Evolutionary conservation across 352 stramenopile species (phyloP), one percentile per base, ranked within the genome.

Genomic region (Globisporangium recalcitrans): DNA sequence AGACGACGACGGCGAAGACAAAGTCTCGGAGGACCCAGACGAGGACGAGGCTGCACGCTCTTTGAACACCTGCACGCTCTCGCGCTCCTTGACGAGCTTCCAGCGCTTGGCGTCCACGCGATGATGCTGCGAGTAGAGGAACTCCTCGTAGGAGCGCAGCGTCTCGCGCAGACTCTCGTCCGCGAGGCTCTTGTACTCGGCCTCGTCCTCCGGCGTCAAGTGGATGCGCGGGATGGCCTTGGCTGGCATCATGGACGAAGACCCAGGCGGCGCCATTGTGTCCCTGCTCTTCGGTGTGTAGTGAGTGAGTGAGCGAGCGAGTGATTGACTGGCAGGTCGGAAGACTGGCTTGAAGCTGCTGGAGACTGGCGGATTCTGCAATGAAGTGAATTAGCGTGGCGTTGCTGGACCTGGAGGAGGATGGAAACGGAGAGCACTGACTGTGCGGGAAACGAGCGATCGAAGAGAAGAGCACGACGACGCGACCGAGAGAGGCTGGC

Each of bases 71-170:
- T 67, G 51, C 42, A 81, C 61, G 34, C 69, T 70, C 13, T 77
- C 72, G 14, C 65, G 63, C 27, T 69, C 60, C 53, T 73, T 75
- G 54, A 82, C 36, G 14, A 52, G 46, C 52, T 75, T 79, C 76
- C 76, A 85, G n/a, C 68, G 73, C 13, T 64, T 63, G 16, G 42
- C 56, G 62, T 81, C 70, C 19, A 85, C 62, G 24, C 65, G 60
- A 0, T 65, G 68, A 1, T 52, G 46, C 42, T 63, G 47, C 9
- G 6, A 52, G 65, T 67, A 71, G 6, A 74, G 22, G 21, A 71
- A 82, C 6, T 72, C 65, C 29, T 85, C 76, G 58, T 82, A 85
- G 44, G 72, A 57, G n/a, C 42, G 32, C 32, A 80, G 24, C 21
- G 70, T 64, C 56, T 83, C 74, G 26, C 26, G 13, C 3, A 76